These are phyloP conservation scores for Stagonosporopsis vannaccii DNA, from an alignment of 2,329 filamentous ascomycete genomes.

Conservation along the genomic window DNA sequence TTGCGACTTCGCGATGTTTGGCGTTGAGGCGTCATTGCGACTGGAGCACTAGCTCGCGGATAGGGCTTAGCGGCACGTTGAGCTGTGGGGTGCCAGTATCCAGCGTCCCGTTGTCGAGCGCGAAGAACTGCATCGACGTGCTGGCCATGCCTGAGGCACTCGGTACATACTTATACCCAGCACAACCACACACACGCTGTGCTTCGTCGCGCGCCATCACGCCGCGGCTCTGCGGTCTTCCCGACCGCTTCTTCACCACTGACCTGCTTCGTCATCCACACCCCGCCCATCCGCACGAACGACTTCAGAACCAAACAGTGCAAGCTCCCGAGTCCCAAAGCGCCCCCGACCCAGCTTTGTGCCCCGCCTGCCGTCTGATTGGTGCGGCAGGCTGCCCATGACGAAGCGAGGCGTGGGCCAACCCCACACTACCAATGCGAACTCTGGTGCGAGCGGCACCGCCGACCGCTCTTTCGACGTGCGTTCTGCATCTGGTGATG, in stretches of 20 bases:
- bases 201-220: background rate
- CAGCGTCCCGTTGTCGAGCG: background rate
- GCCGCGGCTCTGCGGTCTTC: conserved; percentile 13
- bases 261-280: conserved; percentile 1
- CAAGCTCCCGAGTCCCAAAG: background rate
- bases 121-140: background rate
- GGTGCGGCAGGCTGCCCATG: background rate
- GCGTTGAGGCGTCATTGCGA: background rate
- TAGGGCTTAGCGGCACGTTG: conserved; percentile 8
- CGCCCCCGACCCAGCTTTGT: background rate
- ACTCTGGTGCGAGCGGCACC: conserved; percentile 8
- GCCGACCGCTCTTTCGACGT: conserved; percentile 10
- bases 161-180: background rate
- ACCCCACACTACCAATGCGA: conserved; percentile 3
- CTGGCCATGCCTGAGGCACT: background rate
- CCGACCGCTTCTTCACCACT: conserved; percentile 1
- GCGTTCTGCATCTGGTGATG: background rate
- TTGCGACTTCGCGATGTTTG: background rate
- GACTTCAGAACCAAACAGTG: background rate
- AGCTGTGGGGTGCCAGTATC: conserved; percentile 3
- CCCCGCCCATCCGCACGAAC: background rate
- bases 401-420: conserved; percentile 3
- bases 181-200: background rate
- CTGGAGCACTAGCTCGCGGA: background rate
- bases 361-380: background rate